Evolutionary conservation across 495 filamentous ascomycete genomes (phyloP).

Genomic region (Thermochaetoides thermophila): DNA sequence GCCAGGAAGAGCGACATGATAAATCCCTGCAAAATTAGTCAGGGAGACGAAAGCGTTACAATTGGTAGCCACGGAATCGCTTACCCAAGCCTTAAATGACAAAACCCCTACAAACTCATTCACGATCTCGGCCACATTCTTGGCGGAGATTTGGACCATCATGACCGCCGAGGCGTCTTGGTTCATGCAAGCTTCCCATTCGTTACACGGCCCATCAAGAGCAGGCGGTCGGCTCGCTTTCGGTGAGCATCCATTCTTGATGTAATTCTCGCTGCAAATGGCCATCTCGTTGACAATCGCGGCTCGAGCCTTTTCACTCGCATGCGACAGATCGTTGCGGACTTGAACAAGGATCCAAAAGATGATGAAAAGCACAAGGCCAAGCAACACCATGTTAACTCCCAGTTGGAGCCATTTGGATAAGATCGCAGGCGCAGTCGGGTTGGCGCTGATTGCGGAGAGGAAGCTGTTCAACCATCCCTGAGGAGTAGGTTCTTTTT

Average conservation of each 20-base stretch:
- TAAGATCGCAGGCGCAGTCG: constrained; percentile 70
- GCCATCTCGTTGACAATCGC: constrained; percentile 59
- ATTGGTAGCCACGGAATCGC: constrained; percentile 36
- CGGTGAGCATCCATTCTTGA: constrained; percentile 55
- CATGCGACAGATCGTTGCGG: constrained; percentile 57
- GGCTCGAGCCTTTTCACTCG: constrained; percentile 45
- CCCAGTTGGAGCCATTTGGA: constrained; percentile 72
- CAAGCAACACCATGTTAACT: constrained; percentile 61
- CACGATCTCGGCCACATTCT: constrained; percentile 30
- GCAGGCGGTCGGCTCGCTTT: constrained; percentile 47
- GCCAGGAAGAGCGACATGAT: constrained; percentile 40
- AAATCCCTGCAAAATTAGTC: constrained; percentile 29
- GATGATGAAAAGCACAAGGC: constrained; percentile 51
- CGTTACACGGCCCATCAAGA: constrained; percentile 53
- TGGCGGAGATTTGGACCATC: constrained; percentile 25
- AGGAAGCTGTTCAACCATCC: constrained; percentile 42
- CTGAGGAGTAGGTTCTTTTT: constrained; percentile 8
- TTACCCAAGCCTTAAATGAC: constrained; percentile 42
- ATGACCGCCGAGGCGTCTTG: constrained; percentile 29
- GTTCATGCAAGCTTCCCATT: constrained; percentile 81
- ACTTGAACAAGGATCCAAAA: constrained; percentile 57
- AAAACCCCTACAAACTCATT: constrained; percentile 33
- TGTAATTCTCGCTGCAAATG: constrained; percentile 51
- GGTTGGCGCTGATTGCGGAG: constrained; percentile 58
- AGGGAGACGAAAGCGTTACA: constrained; percentile 1